Evolutionary conservation across 2,329 filamentous ascomycete species (phyloP).

Genomic region (Fusarium gaditjirri): DNA sequence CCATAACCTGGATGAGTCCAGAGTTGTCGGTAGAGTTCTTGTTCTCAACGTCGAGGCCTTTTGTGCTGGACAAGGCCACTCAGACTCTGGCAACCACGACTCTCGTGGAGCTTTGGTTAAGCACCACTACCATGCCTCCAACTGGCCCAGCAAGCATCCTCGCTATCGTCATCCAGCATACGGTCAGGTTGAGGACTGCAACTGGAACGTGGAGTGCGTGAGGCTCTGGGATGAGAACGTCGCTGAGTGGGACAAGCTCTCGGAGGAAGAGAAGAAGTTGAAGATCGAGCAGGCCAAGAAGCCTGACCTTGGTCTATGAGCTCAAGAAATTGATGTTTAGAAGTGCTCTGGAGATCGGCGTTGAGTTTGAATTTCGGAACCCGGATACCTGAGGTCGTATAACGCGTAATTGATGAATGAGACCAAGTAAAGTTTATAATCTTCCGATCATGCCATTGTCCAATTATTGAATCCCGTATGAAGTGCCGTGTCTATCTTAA

Average conservation of each 20-base stretch:
- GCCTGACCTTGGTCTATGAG: slow-evolving; percentile 5
- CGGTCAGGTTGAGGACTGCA: slow-evolving; percentile 76
- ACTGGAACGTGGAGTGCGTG: slow-evolving; percentile 74
- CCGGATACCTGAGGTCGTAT: slow-evolving; percentile 10
- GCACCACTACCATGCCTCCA: slow-evolving; percentile 80
- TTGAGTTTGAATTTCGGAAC: slow-evolving; percentile 15
- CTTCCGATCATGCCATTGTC: neutral
- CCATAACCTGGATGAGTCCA: slow-evolving; percentile 73
- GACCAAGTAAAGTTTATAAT: neutral
- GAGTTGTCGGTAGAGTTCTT: slow-evolving; percentile 70
- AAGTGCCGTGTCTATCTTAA: neutral
- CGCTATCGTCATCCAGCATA: slow-evolving; percentile 75
- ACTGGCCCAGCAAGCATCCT: slow-evolving; percentile 75
- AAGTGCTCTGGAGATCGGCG: slow-evolving; percentile 8
- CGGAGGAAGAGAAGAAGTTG: slow-evolving; percentile 68
- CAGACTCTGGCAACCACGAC: slow-evolving; percentile 76
- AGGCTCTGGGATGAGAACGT: slow-evolving; percentile 73
- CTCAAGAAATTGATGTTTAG: slow-evolving; percentile 3
- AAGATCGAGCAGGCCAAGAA: slow-evolving; percentile 51
- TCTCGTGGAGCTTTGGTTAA: slow-evolving; percentile 73
- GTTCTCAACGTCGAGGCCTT: slow-evolving; percentile 78
- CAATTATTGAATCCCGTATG: neutral
- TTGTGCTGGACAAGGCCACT: slow-evolving; percentile 78
- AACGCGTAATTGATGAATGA: neutral
- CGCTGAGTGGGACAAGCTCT: slow-evolving; percentile 66